Evolutionary conservation across 129 eudicot genomes (phyloP).

Genomic region (Helianthus annuus): HanXRQr2.0-SUNRISE NC_035439.2:119555929-119556428

Average conservation of each 20-base stretch:
- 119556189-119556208: slow-evolving; percentile 42
- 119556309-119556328: slow-evolving; percentile 35
- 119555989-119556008: too few species aligned
- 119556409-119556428: slow-evolving; percentile 31
- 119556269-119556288: slow-evolving; percentile 34
- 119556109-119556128: slow-evolving; percentile 6
- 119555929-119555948: too few species aligned
- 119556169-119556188: slow-evolving; percentile 33
- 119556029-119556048: too few species aligned
- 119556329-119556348: slow-evolving; percentile 27
- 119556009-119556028: too few species aligned
- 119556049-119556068: background rate
- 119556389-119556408: slow-evolving; percentile 45
- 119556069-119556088: slow-evolving; percentile 25
- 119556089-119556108: slow-evolving; percentile 33
- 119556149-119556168: slow-evolving; percentile 8
- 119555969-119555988: too few species aligned
- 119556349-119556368: slow-evolving; percentile 20
- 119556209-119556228: slow-evolving; percentile 44
- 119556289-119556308: slow-evolving; percentile 43
- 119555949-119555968: too few species aligned
- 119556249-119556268: slow-evolving; percentile 42
- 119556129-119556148: slow-evolving; percentile 13
- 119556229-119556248: slow-evolving; percentile 45
- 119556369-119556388: slow-evolving; percentile 49